phyloP scores from a whole-genome alignment of 2,329 filamentous ascomycete species.

The Cladorrhinum sp. region DNA sequence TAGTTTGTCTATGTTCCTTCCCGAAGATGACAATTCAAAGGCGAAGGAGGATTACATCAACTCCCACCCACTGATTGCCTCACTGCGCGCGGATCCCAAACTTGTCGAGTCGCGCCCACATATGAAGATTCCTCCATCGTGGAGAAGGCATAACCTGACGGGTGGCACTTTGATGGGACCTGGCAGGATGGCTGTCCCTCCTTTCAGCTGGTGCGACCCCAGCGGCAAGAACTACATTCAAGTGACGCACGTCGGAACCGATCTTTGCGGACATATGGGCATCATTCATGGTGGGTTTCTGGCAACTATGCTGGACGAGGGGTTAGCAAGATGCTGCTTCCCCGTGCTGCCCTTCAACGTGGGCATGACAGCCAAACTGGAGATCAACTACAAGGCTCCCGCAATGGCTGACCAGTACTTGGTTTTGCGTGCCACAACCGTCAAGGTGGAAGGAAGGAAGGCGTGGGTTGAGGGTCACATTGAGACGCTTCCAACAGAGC shows the following conservation, averaged over 20 bases:
- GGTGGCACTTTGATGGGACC: conserved; percentile 74
- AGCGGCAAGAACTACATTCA: conserved; percentile 67
- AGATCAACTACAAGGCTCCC: conserved; percentile 77
- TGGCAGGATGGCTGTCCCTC: conserved; percentile 75
- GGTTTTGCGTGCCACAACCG: conserved; percentile 75
- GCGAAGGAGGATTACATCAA: conserved; percentile 72
- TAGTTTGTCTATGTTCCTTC: conserved; percentile 64
- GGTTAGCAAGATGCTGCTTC: conserved; percentile 83
- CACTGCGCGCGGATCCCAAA: conserved; percentile 63
- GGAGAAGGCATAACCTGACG: conserved; percentile 75
- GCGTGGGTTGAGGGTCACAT: conserved; percentile 89
- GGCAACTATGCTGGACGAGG: conserved; percentile 91
- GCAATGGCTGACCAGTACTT: conserved; percentile 72
- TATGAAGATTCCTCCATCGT: conserved; percentile 72
- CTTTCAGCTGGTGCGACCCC: conserved; percentile 71
- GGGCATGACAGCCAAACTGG: conserved; percentile 82
- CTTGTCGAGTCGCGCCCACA: conserved; percentile 80
- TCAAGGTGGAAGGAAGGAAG: conserved; percentile 86
- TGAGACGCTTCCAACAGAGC: conserved; percentile 66
- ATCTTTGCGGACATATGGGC: conserved; percentile 84
- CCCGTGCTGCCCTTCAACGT: conserved; percentile 81
- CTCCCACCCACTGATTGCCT: conserved; percentile 68
- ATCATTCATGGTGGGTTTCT: conserved; percentile 88
- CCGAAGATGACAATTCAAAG: conserved; percentile 50
- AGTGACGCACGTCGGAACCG: conserved; percentile 72